A percentile compares a stretch with the other conserved stretches of the same genome.
phyloP scores from a whole-genome alignment of 2,329 filamentous ascomycete genomes.

The Pseudocercospora cruenta region DNA sequence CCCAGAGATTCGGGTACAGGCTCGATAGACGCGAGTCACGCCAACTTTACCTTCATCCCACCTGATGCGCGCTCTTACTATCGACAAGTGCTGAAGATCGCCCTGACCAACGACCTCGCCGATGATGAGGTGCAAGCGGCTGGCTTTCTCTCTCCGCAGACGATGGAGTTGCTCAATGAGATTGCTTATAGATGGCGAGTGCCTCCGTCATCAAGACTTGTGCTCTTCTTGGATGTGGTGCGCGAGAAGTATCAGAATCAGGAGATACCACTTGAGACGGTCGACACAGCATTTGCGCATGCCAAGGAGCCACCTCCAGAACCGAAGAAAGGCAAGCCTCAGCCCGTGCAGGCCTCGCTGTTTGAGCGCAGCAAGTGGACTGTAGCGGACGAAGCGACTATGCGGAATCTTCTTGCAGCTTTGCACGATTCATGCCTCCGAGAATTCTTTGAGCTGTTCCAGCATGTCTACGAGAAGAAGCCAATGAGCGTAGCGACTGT shows the following conservation, averaged over 20 bases:
- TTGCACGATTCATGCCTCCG: slow-evolving; percentile 82
- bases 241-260: slow-evolving; percentile 83
- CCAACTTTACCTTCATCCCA: slow-evolving; percentile 82
- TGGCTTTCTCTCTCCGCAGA: slow-evolving; percentile 70
- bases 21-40: slow-evolving; percentile 40
- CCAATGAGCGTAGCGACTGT: slow-evolving; percentile 78
- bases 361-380: slow-evolving; percentile 57
- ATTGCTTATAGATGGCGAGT: slow-evolving; percentile 87
- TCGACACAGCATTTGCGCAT: slow-evolving; percentile 82
- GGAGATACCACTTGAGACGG: slow-evolving; percentile 76
- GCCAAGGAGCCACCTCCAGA: slow-evolving; percentile 69
- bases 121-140: slow-evolving; percentile 57
- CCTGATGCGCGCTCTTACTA: slow-evolving; percentile 81
- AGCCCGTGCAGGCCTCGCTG: slow-evolving; percentile 52
- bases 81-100: slow-evolving; percentile 77
- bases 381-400: slow-evolving; percentile 56
- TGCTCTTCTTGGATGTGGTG: slow-evolving; percentile 82
- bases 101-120: slow-evolving; percentile 65
- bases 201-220: slow-evolving; percentile 76
- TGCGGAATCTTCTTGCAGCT: slow-evolving; percentile 73
- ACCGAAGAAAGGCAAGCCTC: slow-evolving; percentile 50
- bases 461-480: slow-evolving; percentile 87
- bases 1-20: slow-evolving; percentile 42
- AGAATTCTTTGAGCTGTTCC: slow-evolving; percentile 84
- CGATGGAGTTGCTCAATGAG: slow-evolving; percentile 81